A percentile compares a stretch with the other conserved stretches of the same genome.
Conservation (phyloP, 306 rosid genomes). For the Sophora flavescens region DNA sequence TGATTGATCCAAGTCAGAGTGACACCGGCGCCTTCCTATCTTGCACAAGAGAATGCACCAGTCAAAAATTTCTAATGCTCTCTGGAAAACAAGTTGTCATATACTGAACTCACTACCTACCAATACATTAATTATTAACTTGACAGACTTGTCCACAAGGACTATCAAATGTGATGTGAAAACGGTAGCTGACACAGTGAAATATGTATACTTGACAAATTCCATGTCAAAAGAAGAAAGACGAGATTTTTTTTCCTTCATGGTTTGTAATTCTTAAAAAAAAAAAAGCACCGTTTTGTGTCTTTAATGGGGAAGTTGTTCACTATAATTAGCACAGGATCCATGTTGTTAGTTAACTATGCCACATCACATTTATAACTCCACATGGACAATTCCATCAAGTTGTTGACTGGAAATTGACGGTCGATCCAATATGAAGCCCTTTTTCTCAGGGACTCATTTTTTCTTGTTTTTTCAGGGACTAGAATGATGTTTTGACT, state of each 20-base stretch:
- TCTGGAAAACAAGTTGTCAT: neutral
- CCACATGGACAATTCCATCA: neutral
- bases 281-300: neutral
- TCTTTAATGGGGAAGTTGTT: neutral
- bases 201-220: too few relatives aligned
- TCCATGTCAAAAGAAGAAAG: too few relatives aligned
- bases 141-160: neutral
- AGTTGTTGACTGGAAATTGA: slow-evolving; percentile 13
- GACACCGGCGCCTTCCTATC: too few relatives aligned
- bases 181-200: too few relatives aligned
- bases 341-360: neutral
- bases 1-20: too few relatives aligned
- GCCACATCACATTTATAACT: neutral
- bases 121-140: neutral
- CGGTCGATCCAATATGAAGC: neutral
- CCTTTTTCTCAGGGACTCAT: neutral
- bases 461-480: neutral
- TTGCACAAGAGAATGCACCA: too few relatives aligned
- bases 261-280: too few relatives aligned
- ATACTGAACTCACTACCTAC: neutral
- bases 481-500: neutral
- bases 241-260: too few relatives aligned
- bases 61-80: neutral
- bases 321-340: neutral
- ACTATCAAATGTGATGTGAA: too few relatives aligned